Evolutionary conservation across 768 basidiomycete genomes (phyloP), one percentile per base, ranked within the genome.

Genomic region (Phanerochaete sordida): DNA sequence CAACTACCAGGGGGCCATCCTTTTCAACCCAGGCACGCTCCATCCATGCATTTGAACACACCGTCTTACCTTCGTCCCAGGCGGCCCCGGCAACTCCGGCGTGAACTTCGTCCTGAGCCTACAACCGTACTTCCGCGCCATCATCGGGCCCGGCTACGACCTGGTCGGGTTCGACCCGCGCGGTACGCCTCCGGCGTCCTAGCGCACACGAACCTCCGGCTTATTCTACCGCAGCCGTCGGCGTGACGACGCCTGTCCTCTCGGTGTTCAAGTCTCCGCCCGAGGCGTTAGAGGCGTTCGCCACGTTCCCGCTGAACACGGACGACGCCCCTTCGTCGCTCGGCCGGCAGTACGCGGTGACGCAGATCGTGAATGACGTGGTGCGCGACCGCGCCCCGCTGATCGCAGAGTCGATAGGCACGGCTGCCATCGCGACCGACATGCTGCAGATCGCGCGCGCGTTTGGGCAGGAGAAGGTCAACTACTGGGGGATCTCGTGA

Each of bases 101-200:
- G 63, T 67, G 31, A 52, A 54, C 8, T 49, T 68, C 13, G 56
- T 68, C 11, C 44, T 51, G 0, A 27, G 11, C 2, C 2, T 7
- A 15, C 62, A 51, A 1, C 13, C 23, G 9, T 6, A 19, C 2
- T 27, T 70, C 11, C 64, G 64, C 12, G 49, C 64, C 12, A 21
- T 69, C 30, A 59, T 70, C 30, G 72, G 72, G 2, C 57, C 66
- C 9, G 64, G 69, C 26, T 72, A 65, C 64, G 70, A 73, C 51
- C 16, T 73, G 2, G 55, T 73, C 8, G 69, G 69, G 2, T 73
- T 72, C 37, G 72, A 73, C 57, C 70, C 69, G 24, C 64, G 72
- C 33, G 69, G 23, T 50, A 50, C 12, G 26, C 37, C 16, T 21
- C 8, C 27, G 12, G 11, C 35, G 27, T 46, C 8, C 11, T 16